A percentile compares a stretch with the other conserved stretches of the same genome.
phyloP scores from a whole-genome alignment of 371 early-diverging fungal genomes.

The Mortierella sp. region DNA sequence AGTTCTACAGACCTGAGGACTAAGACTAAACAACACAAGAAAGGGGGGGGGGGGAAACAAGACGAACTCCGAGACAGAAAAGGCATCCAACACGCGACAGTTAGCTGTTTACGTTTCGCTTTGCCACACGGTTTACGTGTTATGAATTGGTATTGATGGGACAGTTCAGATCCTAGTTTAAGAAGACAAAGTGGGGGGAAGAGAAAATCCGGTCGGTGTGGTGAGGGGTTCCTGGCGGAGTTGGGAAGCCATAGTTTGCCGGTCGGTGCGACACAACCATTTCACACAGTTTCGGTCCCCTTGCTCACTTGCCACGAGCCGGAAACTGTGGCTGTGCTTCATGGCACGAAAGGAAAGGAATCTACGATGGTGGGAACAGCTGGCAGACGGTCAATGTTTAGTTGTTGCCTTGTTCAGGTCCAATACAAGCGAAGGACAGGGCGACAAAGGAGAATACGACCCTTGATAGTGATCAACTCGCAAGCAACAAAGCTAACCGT shows the following conservation, averaged over 20 bases:
- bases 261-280: background rate
- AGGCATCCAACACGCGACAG: no score
- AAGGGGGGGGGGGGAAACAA: no score
- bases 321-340: conserved; percentile 1
- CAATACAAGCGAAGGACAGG: background rate
- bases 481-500: background rate
- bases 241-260: background rate
- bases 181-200: background rate
- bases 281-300: background rate
- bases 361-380: background rate
- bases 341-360: background rate
- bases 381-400: background rate
- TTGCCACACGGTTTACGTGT: background rate
- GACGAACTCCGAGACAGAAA: no score
- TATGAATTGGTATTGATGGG: background rate
- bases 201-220: background rate
- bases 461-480: background rate
- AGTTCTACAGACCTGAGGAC: background rate
- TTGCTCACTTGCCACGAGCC: background rate
- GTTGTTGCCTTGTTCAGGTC: background rate
- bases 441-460: background rate
- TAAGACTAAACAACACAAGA: no score
- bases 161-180: background rate
- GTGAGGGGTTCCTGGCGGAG: background rate
- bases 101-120: background rate